Evolutionary conservation across 495 filamentous ascomycete species (phyloP).

Genomic region (Penicillium desertorum): DNA sequence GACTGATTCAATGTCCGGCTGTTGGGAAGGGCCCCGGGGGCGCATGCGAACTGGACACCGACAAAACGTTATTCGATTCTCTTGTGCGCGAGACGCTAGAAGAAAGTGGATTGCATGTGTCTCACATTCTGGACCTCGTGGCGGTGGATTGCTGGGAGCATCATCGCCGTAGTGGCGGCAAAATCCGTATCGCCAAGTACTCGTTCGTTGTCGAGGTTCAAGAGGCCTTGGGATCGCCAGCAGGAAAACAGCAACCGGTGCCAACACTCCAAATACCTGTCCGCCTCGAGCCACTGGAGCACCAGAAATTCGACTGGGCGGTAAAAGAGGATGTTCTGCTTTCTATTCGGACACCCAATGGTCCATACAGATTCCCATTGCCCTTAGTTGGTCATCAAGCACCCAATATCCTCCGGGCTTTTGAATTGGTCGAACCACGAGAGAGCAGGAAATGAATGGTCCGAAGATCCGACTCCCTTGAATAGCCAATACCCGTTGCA

Average conservation of each 20-base stretch:
- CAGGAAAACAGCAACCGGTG: not conserved
- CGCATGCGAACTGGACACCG: slow-evolving; percentile 40
- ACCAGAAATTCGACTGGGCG: slow-evolving; percentile 48
- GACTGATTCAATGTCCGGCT: slow-evolving; percentile 44
- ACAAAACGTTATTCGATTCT: slow-evolving; percentile 53
- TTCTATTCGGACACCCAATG: slow-evolving; percentile 9
- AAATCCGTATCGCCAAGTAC: slow-evolving; percentile 32
- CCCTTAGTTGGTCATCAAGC: slow-evolving; percentile 9
- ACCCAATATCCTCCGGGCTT: slow-evolving; percentile 22
- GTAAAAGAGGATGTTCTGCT: slow-evolving; percentile 37
- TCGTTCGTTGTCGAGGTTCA: slow-evolving; percentile 42
- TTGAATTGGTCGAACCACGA: slow-evolving; percentile 7
- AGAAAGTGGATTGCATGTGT: slow-evolving; percentile 56
- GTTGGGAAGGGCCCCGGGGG: slow-evolving; percentile 66
- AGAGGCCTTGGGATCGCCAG: slow-evolving; percentile 16
- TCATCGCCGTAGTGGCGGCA: slow-evolving; percentile 16
- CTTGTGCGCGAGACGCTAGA: slow-evolving; percentile 57
- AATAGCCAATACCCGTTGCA: not conserved
- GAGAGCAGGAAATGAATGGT: not conserved
- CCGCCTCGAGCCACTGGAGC: slow-evolving; percentile 42
- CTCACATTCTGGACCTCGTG: slow-evolving; percentile 45
- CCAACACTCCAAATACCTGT: slow-evolving; percentile 34
- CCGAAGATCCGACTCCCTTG: not conserved
- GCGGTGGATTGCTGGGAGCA: slow-evolving; percentile 34
- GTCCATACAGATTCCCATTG: slow-evolving; percentile 17